Conservation (phyloP, 2,329 filamentous ascomycete species). For the Sphaerulina musiva region DNA sequence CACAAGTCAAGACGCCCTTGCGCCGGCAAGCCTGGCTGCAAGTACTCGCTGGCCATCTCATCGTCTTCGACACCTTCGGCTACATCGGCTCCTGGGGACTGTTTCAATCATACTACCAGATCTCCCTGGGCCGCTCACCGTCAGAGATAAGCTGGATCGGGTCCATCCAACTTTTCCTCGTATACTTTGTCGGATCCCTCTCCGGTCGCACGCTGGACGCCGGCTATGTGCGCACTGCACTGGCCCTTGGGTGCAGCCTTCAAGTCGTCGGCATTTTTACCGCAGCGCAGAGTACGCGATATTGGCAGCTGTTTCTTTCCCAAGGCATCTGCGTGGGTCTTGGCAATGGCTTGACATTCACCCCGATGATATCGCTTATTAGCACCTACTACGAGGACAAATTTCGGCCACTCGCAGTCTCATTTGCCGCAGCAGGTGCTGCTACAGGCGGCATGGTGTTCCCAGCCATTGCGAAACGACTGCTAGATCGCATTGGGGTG, state of each 20-base stretch:
- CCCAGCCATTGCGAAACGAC: slow-evolving; percentile 44
- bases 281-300: neutral
- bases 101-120: slow-evolving; percentile 39
- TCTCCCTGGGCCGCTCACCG: slow-evolving; percentile 18
- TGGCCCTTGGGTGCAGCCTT: neutral
- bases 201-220: neutral
- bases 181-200: slow-evolving; percentile 27
- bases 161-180: slow-evolving; percentile 44
- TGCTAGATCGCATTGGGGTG: slow-evolving; percentile 47
- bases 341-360: slow-evolving; percentile 51
- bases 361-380: slow-evolving; percentile 56
- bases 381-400: slow-evolving; percentile 44
- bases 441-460: slow-evolving; percentile 50
- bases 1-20: no score
- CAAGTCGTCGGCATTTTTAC: slow-evolving; percentile 1
- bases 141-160: slow-evolving; percentile 46
- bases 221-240: neutral
- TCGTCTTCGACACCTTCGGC: slow-evolving; percentile 14
- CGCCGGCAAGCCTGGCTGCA: slow-evolving; percentile 7
- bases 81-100: slow-evolving; percentile 37
- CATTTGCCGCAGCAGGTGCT: slow-evolving; percentile 52
- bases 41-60: slow-evolving; percentile 10
- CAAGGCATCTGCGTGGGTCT: slow-evolving; percentile 42
- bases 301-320: slow-evolving; percentile 42
- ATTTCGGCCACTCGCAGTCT: slow-evolving; percentile 42